Conservation (phyloP, 2,329 filamentous ascomycete genomes). For the Monosporascus sp. region DNA sequence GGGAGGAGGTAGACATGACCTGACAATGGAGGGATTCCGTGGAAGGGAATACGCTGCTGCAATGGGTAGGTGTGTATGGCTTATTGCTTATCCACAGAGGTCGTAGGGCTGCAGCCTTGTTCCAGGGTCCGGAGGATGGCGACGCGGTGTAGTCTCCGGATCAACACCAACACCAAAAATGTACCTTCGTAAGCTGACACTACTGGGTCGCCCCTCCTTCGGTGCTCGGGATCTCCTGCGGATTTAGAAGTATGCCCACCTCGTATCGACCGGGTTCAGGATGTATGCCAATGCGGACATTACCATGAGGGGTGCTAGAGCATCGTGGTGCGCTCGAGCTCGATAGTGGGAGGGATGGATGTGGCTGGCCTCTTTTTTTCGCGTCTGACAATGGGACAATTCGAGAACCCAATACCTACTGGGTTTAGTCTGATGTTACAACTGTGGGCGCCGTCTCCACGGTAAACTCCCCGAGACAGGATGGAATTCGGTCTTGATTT, state of each 20-base stretch:
- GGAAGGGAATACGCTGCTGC: neutral
- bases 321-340: neutral
- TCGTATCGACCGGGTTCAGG: neutral
- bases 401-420: neutral
- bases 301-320: neutral
- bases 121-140: neutral
- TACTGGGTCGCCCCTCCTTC: neutral
- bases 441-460: neutral
- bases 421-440: neutral
- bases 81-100: neutral
- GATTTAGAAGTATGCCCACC: neutral
- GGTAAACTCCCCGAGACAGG: neutral
- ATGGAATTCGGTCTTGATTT: neutral
- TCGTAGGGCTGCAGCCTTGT: neutral
- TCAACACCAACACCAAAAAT: neutral
- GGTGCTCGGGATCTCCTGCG: neutral
- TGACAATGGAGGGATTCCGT: neutral
- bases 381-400: neutral
- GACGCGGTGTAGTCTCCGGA: neutral
- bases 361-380: neutral
- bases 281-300: neutral
- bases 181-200: neutral
- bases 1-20: slow-evolving; percentile 19
- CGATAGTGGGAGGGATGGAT: neutral
- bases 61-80: neutral